Evolutionary conservation across 1,139 yeast genomes (phyloP).

Genomic region (Taiozyma sp.): DNA sequence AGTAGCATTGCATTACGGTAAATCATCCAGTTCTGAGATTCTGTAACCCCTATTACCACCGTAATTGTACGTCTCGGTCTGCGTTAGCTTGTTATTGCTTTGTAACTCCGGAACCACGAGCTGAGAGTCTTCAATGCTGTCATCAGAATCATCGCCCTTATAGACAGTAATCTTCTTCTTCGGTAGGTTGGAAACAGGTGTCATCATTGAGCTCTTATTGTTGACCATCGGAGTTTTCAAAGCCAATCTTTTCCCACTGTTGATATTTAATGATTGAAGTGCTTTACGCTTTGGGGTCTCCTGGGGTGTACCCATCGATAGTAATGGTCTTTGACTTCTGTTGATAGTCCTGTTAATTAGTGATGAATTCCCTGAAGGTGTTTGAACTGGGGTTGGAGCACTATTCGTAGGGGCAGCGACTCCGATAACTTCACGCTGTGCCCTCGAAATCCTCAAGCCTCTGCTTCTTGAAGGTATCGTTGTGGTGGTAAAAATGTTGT

Average conservation of each 20-base stretch:
- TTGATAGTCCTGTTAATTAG: not conserved
- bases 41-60: constrained; percentile 3
- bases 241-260: not conserved
- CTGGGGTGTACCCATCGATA: not conserved
- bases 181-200: not conserved
- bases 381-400: not conserved
- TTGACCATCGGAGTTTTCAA: not conserved
- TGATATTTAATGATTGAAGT: not conserved
- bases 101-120: not conserved
- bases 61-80: constrained; percentile 17
- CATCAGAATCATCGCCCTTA: not conserved
- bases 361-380: not conserved
- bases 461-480: not conserved
- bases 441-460: not conserved
- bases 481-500: not conserved
- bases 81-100: constrained; percentile 7
- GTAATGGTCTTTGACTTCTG: not conserved
- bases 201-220: not conserved
- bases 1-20: not conserved
- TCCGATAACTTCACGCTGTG: not conserved
- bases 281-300: not conserved
- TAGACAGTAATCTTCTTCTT: not conserved
- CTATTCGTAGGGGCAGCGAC: not conserved
- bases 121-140: constrained; percentile 2
- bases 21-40: not conserved